Evolutionary conservation across 768 basidiomycete genomes (phyloP), one percentile per base, ranked within the genome.

Genomic region (Termitomyces sp.): DNA sequence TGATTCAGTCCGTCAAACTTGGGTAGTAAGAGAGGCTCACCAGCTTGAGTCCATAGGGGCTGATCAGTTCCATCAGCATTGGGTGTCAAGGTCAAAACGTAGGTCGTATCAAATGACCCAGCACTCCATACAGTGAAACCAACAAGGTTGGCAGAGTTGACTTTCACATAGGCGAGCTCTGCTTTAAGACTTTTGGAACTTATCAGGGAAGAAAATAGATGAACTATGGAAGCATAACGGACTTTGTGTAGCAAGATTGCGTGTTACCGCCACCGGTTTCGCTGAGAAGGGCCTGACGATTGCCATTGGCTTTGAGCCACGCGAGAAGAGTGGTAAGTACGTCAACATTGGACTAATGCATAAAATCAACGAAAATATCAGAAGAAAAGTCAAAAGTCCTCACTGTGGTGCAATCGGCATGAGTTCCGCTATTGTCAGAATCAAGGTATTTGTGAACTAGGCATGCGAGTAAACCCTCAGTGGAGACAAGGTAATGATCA

Each of bases 371-470:
- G 23, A 51, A 34, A 43, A n/a, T 37, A 17, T 50, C 25, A 27
- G 9, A 32, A 32, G 16, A 12, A 35, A 29, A 19, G 38, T 25
- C 9, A 17, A 25, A 4, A 40, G 19, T 5, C 48, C 38, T 53
- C 53, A 65, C 69, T 54, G 72, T 72, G 25, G 60, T 62, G 41
- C 71, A 72, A 66, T 77, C 66, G 16, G 59, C 19, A 56, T 75
- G 68, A 7, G 71, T 78, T 59, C 64, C 78, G 55, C 75, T 77
- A 62, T 76, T 78, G 63, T 84, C 82, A 14, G 62, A 71, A 65
- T 86, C 84, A 51, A 82, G 77, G 68, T 86, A 86, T 66, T 82
- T 80, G 73, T 85, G 84, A 8, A 83, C 82, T 56, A 31, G 25
- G 29, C 27, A 32, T 44, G 31, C 5, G 44, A 8, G 48, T 37